These are phyloP conservation scores for Plasmodium ovale DNA, from an alignment of 169 alveolate genomes.

Conservation along the genomic window DNA sequence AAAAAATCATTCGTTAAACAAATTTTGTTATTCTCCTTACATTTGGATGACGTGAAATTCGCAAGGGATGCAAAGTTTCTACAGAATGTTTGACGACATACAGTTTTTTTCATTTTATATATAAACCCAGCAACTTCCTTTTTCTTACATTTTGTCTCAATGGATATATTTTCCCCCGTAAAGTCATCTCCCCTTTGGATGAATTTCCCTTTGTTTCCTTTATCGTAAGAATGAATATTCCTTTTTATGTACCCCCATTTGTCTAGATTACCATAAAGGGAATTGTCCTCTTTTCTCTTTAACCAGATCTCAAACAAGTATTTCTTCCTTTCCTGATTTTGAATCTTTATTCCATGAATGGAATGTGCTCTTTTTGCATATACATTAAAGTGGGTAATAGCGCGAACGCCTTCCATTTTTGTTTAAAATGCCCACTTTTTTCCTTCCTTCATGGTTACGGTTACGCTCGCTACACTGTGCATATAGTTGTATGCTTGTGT, in stretches of 20 bases:
- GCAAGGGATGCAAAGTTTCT: not conserved
- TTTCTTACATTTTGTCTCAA: not conserved
- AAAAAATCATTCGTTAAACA: slow-evolving; percentile 33
- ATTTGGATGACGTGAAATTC: not conserved
- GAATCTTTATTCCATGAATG: not conserved
- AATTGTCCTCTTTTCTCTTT: not conserved
- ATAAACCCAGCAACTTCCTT: too few species aligned
- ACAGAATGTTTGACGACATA: not conserved
- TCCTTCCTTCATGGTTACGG: slow-evolving; percentile 7
- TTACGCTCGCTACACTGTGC: too few species aligned
- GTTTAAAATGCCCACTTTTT: not conserved
- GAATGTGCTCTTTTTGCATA: not conserved
- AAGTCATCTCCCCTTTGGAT: not conserved
- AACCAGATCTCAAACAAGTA: not conserved
- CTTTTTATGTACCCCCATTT: not conserved
- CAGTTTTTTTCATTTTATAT: too few species aligned
- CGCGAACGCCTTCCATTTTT: slow-evolving; percentile 25
- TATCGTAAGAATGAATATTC: not conserved
- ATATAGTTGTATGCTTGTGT: not conserved
- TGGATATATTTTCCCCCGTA: not conserved
- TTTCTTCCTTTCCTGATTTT: not conserved
- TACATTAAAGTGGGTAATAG: slow-evolving; percentile 6
- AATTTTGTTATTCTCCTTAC: slow-evolving; percentile 13
- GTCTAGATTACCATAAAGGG: not conserved
- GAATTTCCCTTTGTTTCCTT: not conserved